Conservation (phyloP, 2,329 filamentous ascomycete genomes). For the Monilinia vaccinii-corymbosi region DNA sequence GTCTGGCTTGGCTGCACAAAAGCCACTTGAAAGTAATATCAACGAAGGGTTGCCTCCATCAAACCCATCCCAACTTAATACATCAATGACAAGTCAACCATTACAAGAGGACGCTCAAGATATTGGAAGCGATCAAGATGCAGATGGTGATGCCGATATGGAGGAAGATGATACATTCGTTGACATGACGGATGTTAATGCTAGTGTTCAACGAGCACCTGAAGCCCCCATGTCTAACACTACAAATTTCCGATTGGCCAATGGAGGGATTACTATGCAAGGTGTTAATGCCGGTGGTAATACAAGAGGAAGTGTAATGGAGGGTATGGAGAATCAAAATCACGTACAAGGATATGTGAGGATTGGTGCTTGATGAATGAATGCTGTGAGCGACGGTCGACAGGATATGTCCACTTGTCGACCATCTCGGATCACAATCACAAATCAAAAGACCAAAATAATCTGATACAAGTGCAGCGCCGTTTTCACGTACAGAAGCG, state of each 20-base stretch:
- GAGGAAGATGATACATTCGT: conserved; percentile 45
- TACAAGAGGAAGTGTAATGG: conserved; percentile 13
- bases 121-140: conserved; percentile 22
- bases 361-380: conserved; percentile 19
- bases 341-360: conserved; percentile 22
- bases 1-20: conserved; percentile 42
- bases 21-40: conserved; percentile 31
- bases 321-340: conserved; percentile 19
- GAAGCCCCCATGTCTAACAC: conserved; percentile 15
- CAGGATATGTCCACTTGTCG: not conserved
- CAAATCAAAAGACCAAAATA: not conserved
- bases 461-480: not conserved
- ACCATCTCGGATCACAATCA: not conserved
- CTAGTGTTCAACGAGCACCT: conserved; percentile 12
- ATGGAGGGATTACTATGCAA: conserved; percentile 15
- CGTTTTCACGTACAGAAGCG: not conserved
- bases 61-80: conserved; percentile 2
- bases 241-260: conserved; percentile 20
- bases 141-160: conserved; percentile 36
- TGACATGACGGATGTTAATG: conserved; percentile 33
- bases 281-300: conserved; percentile 10
- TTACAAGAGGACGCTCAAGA: conserved; percentile 8
- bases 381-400: not conserved
- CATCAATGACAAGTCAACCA: not conserved
- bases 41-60: conserved; percentile 5